Evolutionary conservation across 2,329 filamentous ascomycete genomes (phyloP).

Genomic region (Venturia pyrina): DNA sequence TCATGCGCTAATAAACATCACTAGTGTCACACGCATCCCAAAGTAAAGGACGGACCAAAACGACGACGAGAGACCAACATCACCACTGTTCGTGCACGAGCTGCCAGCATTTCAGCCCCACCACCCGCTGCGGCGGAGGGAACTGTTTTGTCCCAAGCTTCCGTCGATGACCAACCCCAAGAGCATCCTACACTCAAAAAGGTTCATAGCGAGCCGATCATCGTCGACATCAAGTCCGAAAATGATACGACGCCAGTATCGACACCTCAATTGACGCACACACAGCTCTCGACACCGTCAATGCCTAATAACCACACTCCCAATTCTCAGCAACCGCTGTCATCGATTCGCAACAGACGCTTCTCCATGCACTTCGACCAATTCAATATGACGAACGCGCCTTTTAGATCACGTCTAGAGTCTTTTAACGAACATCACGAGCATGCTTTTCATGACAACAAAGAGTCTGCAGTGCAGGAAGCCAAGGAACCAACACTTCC

Average conservation of each 20-base stretch:
- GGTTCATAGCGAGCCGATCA: slow-evolving; percentile 5
- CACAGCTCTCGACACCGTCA: slow-evolving; percentile 9
- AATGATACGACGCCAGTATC: slow-evolving; percentile 8
- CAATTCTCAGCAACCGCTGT: not conserved
- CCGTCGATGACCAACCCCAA: not conserved
- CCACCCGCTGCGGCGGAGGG: not conserved
- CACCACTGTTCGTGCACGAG: slow-evolving; percentile 1
- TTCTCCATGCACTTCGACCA: slow-evolving; percentile 6
- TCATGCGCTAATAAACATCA: not conserved
- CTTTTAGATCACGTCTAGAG: slow-evolving; percentile 3
- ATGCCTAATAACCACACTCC: slow-evolving; percentile 1
- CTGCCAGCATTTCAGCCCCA: not conserved
- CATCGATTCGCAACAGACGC: not conserved
- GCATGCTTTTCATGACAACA: not conserved
- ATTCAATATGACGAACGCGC: not conserved
- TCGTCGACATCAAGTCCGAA: slow-evolving; percentile 5
- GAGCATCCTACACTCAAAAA: not conserved
- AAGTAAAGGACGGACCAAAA: slow-evolving; percentile 33
- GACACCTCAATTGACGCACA: slow-evolving; percentile 9
- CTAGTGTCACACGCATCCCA: slow-evolving; percentile 33
- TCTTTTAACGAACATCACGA: slow-evolving; percentile 4
- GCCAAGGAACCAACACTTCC: not conserved
- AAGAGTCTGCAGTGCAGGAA: not conserved
- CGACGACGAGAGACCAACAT: slow-evolving; percentile 28
- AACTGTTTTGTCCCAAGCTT: not conserved